Evolutionary conservation across 2,329 filamentous ascomycete genomes (phyloP).

Genomic region (Colletotrichum spaethianum): DNA sequence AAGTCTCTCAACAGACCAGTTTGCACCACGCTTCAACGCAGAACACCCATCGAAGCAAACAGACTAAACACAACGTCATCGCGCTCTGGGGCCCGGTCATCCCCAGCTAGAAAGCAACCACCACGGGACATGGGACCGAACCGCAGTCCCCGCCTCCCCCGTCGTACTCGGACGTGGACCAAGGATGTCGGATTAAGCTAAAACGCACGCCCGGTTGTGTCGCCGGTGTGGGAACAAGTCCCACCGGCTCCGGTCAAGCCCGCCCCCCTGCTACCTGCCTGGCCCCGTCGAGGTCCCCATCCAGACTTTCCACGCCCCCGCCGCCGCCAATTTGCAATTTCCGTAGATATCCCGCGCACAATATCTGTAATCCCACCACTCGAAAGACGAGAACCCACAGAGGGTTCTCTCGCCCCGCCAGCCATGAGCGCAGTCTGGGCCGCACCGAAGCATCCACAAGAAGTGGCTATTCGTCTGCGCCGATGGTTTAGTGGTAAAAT

Average conservation of each 20-base stretch:
- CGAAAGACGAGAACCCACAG: not conserved
- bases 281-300: too few species aligned
- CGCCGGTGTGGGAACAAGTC: not conserved
- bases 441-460: not conserved
- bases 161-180: not conserved
- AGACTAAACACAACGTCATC: too few species aligned
- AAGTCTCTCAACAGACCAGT: not conserved
- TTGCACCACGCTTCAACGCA: not conserved
- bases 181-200: constrained; percentile 15
- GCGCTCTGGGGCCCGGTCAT: not conserved
- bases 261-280: not conserved
- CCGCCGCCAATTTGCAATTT: not conserved
- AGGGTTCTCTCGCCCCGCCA: not conserved
- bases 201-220: not conserved
- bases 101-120: too few species aligned
- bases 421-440: not conserved
- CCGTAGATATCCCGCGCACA: not conserved
- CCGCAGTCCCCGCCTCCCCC: not conserved
- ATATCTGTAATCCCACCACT: not conserved
- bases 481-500: constrained; percentile 26
- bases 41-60: not conserved
- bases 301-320: not conserved
- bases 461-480: not conserved
- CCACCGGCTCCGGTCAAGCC: not conserved
- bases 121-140: not conserved